Evolutionary conservation across 352 stramenopile species (phyloP).

Genomic region (Phytophthora uliginosa): DNA sequence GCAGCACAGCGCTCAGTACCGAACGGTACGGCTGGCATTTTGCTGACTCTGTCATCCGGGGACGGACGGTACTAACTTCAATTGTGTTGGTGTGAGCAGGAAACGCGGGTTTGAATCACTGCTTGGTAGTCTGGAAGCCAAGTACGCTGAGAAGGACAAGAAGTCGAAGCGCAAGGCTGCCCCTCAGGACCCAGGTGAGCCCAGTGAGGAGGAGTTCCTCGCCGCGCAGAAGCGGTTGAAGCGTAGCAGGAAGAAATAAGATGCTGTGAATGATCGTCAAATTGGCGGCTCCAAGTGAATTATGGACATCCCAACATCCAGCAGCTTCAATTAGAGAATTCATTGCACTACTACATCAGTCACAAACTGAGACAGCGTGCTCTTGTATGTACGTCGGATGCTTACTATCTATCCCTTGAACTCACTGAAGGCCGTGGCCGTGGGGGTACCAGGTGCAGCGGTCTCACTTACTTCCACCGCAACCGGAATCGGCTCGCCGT

Average conservation of each 20-base stretch:
- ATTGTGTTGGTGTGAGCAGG: conserved; percentile 34
- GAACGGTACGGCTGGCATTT: conserved; percentile 43
- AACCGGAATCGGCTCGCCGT: conserved; percentile 25
- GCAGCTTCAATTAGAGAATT: conserved; percentile 29
- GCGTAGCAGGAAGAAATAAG: conserved; percentile 49
- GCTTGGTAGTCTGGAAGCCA: conserved; percentile 68
- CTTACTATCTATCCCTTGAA: conserved; percentile 26
- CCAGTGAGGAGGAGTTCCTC: conserved; percentile 76
- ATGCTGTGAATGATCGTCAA: background rate
- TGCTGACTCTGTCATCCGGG: background rate
- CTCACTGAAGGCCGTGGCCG: conserved; percentile 32
- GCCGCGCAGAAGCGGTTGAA: conserved; percentile 65
- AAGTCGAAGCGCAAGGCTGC: conserved; percentile 47
- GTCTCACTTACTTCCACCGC: conserved; percentile 40
- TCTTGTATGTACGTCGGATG: background rate
- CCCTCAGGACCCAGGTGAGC: conserved; percentile 25
- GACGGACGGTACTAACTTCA: conserved; percentile 4
- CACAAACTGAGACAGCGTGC: background rate
- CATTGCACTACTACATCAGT: conserved; percentile 15
- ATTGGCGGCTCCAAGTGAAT: background rate
- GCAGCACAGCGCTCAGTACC: conserved; percentile 44
- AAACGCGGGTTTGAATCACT: conserved; percentile 71
- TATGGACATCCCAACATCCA: conserved; percentile 14
- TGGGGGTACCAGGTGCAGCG: conserved; percentile 28
- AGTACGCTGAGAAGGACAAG: conserved; percentile 65